Percentiles rank a stretch among this genome's conserved stretches.
These are phyloP conservation scores for Somion occarium DNA, from an alignment of 1,284 basidiomycete species.

Conservation along the genomic window DNA sequence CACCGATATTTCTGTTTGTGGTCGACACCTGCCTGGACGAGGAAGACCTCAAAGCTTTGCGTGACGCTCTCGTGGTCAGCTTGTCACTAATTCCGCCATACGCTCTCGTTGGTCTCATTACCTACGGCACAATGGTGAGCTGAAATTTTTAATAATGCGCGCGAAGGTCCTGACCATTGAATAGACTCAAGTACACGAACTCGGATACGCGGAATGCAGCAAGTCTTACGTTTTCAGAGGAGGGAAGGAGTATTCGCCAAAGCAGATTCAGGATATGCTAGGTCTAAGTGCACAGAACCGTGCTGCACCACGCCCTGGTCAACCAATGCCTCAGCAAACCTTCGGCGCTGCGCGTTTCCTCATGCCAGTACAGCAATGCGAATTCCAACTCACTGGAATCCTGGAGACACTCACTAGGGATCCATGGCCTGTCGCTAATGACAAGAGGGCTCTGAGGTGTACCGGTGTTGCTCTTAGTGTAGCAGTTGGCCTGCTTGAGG, in stretches of 20 bases:
- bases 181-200: slow-evolving; percentile 97
- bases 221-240: slow-evolving; percentile 99
- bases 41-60: slow-evolving; percentile 92
- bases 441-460: slow-evolving; percentile 93
- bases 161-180: slow-evolving; percentile 3
- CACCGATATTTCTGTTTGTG: slow-evolving; percentile 95
- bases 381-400: slow-evolving; percentile 95
- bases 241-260: slow-evolving; percentile 96
- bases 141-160: slow-evolving; percentile 7
- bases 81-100: slow-evolving; percentile 90
- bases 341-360: slow-evolving; percentile 93
- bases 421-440: slow-evolving; percentile 96
- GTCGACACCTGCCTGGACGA: slow-evolving; percentile 97
- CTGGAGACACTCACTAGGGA: slow-evolving; percentile 88
- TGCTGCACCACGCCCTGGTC: slow-evolving; percentile 79
- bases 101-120: slow-evolving; percentile 93
- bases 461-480: slow-evolving; percentile 94
- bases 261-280: slow-evolving; percentile 99
- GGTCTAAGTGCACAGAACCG: slow-evolving; percentile 77
- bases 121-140: slow-evolving; percentile 92
- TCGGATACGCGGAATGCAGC: slow-evolving; percentile 93
- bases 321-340: slow-evolving; percentile 79
- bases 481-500: slow-evolving; percentile 92
- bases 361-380: slow-evolving; percentile 89
- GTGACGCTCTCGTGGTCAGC: slow-evolving; percentile 91